Conservation (phyloP, 1,139 yeast species). For the Kodamaea sp. region DNA sequence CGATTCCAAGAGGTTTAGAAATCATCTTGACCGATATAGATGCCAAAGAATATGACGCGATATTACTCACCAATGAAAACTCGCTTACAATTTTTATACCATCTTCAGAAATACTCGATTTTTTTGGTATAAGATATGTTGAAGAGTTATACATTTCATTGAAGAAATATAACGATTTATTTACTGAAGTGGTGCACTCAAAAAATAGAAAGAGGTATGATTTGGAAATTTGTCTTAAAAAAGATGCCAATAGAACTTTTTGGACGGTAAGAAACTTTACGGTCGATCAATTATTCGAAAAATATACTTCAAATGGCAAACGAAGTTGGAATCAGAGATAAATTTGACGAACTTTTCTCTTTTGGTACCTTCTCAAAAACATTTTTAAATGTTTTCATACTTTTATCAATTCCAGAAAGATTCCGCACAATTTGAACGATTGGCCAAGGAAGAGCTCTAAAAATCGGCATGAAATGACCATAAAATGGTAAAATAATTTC, state of each 20-base stretch:
- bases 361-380: neutral
- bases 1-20: conserved; percentile 21
- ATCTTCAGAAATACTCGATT: conserved; percentile 14
- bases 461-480: conserved; percentile 65
- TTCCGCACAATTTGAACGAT: conserved; percentile 51
- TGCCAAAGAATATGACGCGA: conserved; percentile 2
- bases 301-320: neutral
- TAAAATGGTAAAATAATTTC: conserved; percentile 73
- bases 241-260: neutral
- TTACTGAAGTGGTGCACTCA: neutral
- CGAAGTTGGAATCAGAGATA: neutral
- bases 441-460: conserved; percentile 74
- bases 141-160: conserved; percentile 21
- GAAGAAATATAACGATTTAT: conserved; percentile 2
- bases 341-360: neutral
- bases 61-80: conserved; percentile 12
- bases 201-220: conserved; percentile 2
- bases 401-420: conserved; percentile 60
- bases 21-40: conserved; percentile 18
- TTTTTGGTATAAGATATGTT: conserved; percentile 16
- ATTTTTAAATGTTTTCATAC: conserved; percentile 41
- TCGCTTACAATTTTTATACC: conserved; percentile 18
- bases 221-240: conserved; percentile 1
- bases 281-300: conserved; percentile 1
- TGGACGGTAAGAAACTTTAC: conserved; percentile 8